Percentiles rank a stretch among this genome's conserved stretches.
phyloP scores from a whole-genome alignment of 306 rosid species.

The Sechiopsis laciniata region DNA sequence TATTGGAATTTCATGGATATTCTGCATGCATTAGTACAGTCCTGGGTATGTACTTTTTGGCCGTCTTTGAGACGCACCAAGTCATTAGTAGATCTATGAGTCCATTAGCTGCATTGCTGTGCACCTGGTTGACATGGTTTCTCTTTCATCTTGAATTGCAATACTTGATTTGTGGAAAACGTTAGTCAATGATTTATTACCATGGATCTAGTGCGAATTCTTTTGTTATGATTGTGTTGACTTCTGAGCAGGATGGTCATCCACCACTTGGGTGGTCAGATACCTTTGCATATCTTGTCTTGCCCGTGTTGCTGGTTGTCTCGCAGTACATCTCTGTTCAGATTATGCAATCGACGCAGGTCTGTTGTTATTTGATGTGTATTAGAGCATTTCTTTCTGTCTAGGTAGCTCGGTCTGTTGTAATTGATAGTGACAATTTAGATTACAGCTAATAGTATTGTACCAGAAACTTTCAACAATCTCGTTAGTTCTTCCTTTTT shows the following conservation, averaged over 20 bases:
- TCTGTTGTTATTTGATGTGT: slow-evolving; percentile 34
- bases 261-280: slow-evolving; percentile 99
- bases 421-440: neutral
- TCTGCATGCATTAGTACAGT: neutral
- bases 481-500: no score
- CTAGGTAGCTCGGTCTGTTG: neutral
- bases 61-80: neutral
- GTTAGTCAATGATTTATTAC: neutral
- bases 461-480: no score
- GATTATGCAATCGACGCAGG: slow-evolving; percentile 95
- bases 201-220: slow-evolving; percentile 9
- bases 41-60: neutral
- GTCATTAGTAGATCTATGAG: neutral
- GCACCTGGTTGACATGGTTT: neutral
- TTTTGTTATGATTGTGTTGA: slow-evolving; percentile 21
- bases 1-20: neutral
- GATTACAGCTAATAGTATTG: no score
- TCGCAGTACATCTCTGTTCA: slow-evolving; percentile 92
- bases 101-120: neutral
- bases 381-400: neutral
- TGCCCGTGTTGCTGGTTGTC: slow-evolving; percentile 70
- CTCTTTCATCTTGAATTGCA: slow-evolving; percentile 18
- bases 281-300: slow-evolving; percentile 91
- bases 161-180: neutral
- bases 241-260: slow-evolving; percentile 73